phyloP scores from a whole-genome alignment of 495 filamentous ascomycete species.

The Xeromyces bisporus region DNA sequence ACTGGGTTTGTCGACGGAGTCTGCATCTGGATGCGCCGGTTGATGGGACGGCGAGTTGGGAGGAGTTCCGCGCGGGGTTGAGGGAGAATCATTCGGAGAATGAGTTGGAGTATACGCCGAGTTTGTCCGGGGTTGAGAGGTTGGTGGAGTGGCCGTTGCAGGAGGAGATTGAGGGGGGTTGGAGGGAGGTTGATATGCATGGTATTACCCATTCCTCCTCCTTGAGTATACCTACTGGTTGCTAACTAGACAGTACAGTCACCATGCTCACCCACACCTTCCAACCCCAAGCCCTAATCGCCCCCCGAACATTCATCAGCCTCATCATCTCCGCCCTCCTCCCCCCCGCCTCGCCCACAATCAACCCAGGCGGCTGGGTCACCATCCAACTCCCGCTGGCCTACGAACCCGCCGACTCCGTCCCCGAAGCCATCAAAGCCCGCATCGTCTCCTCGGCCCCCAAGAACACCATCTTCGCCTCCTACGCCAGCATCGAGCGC shows the following conservation, averaged over 20 bases:
- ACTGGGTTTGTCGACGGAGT: constrained; percentile 52
- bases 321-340: constrained; percentile 18
- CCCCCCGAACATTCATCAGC: constrained; percentile 23
- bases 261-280: constrained; percentile 29
- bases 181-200: constrained; percentile 34
- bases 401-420: constrained; percentile 15
- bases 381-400: constrained; percentile 38
- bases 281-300: constrained; percentile 16
- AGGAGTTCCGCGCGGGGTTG: constrained; percentile 45
- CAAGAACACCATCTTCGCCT: constrained; percentile 31
- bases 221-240: not conserved
- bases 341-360: not conserved
- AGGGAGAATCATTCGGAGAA: constrained; percentile 45
- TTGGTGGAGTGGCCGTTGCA: constrained; percentile 35
- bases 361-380: constrained; percentile 27
- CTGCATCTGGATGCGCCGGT: constrained; percentile 36
- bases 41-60: constrained; percentile 44
- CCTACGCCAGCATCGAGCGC: constrained; percentile 46
- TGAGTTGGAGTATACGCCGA: constrained; percentile 58
- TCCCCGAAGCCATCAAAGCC: constrained; percentile 15
- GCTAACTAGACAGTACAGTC: constrained; percentile 11
- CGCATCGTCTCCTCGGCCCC: constrained; percentile 13
- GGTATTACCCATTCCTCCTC: constrained; percentile 35
- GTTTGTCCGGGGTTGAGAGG: constrained; percentile 36
- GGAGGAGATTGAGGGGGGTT: constrained; percentile 20